Percentiles rank a stretch among this genome's conserved stretches.
phyloP scores from a whole-genome alignment of 108 stramenopile species.

The Skeletonema potamos region DNA sequence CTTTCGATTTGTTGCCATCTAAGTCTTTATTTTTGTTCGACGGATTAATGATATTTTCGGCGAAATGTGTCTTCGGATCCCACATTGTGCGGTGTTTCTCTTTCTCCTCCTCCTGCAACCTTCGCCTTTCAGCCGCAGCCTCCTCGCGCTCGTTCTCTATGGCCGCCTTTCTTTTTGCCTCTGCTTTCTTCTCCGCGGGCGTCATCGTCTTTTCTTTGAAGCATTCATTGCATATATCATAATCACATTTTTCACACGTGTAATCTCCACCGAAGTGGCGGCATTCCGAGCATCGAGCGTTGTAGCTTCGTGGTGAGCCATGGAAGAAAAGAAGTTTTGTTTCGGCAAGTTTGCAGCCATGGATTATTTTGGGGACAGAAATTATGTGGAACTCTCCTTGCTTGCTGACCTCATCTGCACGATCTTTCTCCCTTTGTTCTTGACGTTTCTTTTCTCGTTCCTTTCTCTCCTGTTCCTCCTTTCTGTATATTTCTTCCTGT shows the following conservation, averaged over 20 bases:
- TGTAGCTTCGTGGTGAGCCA: constrained; percentile 2
- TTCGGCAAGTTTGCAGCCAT: constrained; percentile 18
- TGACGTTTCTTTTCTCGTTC: constrained; percentile 1
- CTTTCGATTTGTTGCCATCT: constrained; percentile 17
- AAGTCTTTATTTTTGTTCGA: constrained; percentile 6
- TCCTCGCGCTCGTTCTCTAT: constrained; percentile 3
- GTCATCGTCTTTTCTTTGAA: constrained; percentile 18
- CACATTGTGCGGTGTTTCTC: constrained; percentile 4
- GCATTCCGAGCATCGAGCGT: constrained; percentile 7
- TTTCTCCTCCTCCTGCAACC: constrained; percentile 15
- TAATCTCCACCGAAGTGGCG: not conserved
- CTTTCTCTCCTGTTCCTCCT: not conserved
- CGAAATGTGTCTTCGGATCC: constrained; percentile 15
- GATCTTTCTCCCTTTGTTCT: constrained; percentile 1
- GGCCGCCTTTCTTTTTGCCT: constrained; percentile 8
- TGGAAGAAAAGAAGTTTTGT: constrained; percentile 12
- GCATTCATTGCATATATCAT: constrained; percentile 18
- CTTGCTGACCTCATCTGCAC: not conserved
- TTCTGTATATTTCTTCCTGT: not conserved
- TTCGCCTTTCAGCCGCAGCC: constrained; percentile 4
- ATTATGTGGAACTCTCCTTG: constrained; percentile 5
- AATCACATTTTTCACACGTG: constrained; percentile 25
- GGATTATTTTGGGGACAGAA: constrained; percentile 10
- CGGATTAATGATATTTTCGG: constrained; percentile 8
- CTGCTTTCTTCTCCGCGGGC: constrained; percentile 15